Conservation (phyloP, 768 basidiomycete genomes). For the Macrolepiota dolichaula region DNA sequence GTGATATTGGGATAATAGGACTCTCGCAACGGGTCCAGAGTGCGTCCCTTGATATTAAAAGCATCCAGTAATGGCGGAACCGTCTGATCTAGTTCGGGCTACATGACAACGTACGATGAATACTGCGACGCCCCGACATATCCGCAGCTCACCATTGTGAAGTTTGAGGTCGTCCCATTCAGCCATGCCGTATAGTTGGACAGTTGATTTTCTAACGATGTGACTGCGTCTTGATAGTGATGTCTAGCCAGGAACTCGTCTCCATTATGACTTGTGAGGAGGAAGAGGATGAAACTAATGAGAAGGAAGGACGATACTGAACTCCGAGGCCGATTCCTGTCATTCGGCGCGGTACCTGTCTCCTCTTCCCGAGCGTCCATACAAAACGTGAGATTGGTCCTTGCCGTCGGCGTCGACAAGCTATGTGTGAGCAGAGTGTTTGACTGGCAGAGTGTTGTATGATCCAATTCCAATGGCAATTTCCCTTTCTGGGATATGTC, state of each 20-base stretch:
- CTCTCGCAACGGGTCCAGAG: slow-evolving; percentile 38
- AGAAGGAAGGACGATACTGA: slow-evolving; percentile 74
- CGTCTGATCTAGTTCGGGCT: slow-evolving; percentile 47
- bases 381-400: neutral
- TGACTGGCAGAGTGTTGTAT: neutral
- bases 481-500: neutral
- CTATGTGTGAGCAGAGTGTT: slow-evolving; percentile 6
- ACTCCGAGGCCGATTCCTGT: slow-evolving; percentile 39
- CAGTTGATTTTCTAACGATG: slow-evolving; percentile 52
- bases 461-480: neutral
- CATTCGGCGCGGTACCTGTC: slow-evolving; percentile 27
- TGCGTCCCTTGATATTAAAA: slow-evolving; percentile 41
- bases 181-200: slow-evolving; percentile 78
- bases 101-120: slow-evolving; percentile 20
- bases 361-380: slow-evolving; percentile 38
- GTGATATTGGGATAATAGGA: slow-evolving; percentile 78
- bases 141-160: slow-evolving; percentile 49
- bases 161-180: slow-evolving; percentile 63
- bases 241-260: slow-evolving; percentile 64
- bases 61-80: slow-evolving; percentile 45
- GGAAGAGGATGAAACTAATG: slow-evolving; percentile 69
- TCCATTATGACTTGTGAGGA: slow-evolving; percentile 73
- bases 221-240: slow-evolving; percentile 65
- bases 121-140: slow-evolving; percentile 3
- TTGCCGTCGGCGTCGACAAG: slow-evolving; percentile 1